These are phyloP conservation scores for Fusarium pilosicola DNA, from an alignment of 2,329 filamentous ascomycete genomes.

Conservation along the genomic window DNA sequence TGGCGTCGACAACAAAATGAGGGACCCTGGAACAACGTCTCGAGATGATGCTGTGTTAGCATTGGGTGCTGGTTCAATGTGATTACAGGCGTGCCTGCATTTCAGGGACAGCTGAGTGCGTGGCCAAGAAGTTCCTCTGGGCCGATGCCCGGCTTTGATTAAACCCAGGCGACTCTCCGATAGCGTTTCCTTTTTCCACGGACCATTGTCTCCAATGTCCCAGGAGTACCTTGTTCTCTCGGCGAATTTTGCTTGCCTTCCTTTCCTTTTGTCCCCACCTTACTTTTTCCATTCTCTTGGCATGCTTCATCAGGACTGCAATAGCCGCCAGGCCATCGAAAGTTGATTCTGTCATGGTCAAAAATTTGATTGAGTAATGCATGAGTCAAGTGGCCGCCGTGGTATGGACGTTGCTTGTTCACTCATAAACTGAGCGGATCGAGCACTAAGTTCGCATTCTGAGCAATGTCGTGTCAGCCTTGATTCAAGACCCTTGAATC, in stretches of 20 bases:
- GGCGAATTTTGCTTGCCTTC: conserved; percentile 32
- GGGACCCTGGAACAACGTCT: conserved; percentile 32
- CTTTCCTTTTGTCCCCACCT: conserved; percentile 19
- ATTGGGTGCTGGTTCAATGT: background rate
- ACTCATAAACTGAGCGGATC: conserved; percentile 4
- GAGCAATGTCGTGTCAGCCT: conserved; percentile 23
- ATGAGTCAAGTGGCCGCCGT: background rate
- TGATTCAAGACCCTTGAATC: conserved; percentile 17
- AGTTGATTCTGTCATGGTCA: background rate
- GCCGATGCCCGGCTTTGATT: conserved; percentile 25
- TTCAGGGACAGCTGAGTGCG: conserved; percentile 17
- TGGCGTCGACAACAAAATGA: conserved; percentile 35
- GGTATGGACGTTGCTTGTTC: background rate
- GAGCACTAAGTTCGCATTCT: background rate
- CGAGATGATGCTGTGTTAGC: conserved; percentile 3
- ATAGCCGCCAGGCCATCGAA: conserved; percentile 9
- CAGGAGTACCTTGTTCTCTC: conserved; percentile 23
- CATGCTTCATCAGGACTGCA: conserved; percentile 12
- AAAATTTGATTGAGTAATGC: background rate
- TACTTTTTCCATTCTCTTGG: conserved; percentile 22
- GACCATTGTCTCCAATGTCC: conserved; percentile 22
- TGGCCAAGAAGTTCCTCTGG: conserved; percentile 12
- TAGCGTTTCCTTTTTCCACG: conserved; percentile 20
- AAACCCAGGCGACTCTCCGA: conserved; percentile 20
- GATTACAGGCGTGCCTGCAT: conserved; percentile 28